Evolutionary conservation across 768 basidiomycete genomes (phyloP).

Genomic region (Lactifluus hygrophoroides): DNA sequence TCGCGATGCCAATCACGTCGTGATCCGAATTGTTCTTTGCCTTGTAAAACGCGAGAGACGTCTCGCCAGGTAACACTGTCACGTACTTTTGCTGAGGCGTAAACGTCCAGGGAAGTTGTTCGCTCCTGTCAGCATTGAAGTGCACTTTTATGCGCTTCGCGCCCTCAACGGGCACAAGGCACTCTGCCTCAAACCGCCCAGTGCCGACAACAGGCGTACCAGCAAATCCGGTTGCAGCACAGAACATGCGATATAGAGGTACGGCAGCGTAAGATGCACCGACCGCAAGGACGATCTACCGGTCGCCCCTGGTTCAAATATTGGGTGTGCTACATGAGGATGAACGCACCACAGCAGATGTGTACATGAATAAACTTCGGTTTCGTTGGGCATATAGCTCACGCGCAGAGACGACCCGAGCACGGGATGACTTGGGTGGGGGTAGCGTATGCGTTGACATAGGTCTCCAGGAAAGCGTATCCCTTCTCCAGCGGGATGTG

Average conservation of each 20-base stretch:
- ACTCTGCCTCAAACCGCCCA: slow-evolving; percentile 77
- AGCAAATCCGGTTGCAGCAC: slow-evolving; percentile 93
- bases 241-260: slow-evolving; percentile 96
- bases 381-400: slow-evolving; percentile 51
- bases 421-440: slow-evolving; percentile 8
- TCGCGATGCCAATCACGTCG: slow-evolving; percentile 96
- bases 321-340: not conserved
- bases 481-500: not conserved
- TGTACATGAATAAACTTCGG: slow-evolving; percentile 74
- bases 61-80: slow-evolving; percentile 89
- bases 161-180: slow-evolving; percentile 65
- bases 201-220: slow-evolving; percentile 88
- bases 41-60: slow-evolving; percentile 91
- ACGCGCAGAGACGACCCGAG: slow-evolving; percentile 29
- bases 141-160: slow-evolving; percentile 81
- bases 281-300: slow-evolving; percentile 65
- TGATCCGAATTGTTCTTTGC: slow-evolving; percentile 78
- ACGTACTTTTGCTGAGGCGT: slow-evolving; percentile 86
- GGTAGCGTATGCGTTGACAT: slow-evolving; percentile 6
- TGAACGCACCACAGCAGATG: slow-evolving; percentile 63
- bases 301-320: not conserved
- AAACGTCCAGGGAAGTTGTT: slow-evolving; percentile 89
- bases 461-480: not conserved
- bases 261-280: slow-evolving; percentile 96
- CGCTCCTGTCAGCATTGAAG: slow-evolving; percentile 90